Percentiles rank a stretch among this genome's conserved stretches.
phyloP scores from a whole-genome alignment of 1,139 yeast genomes.

The Debaryomyces fabryi region DNA sequence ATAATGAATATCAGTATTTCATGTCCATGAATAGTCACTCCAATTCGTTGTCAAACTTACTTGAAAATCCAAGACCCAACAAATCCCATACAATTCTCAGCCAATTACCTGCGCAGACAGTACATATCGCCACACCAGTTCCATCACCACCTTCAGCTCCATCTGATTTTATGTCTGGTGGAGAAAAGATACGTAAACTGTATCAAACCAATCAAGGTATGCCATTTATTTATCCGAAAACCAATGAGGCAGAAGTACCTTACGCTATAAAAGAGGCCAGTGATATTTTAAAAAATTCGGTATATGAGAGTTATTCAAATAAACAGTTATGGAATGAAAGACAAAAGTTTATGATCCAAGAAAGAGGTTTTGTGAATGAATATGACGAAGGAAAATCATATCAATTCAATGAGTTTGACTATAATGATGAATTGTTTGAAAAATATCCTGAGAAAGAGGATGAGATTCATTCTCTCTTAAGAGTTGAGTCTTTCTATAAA shows the following conservation, averaged over 20 bases:
- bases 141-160: constrained; percentile 84
- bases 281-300: constrained; percentile 57
- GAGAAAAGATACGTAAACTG: constrained; percentile 68
- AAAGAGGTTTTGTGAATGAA: constrained; percentile 62
- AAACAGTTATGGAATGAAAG: constrained; percentile 75
- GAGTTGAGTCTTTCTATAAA: constrained; percentile 65
- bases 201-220: constrained; percentile 78
- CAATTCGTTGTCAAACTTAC: constrained; percentile 51
- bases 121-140: constrained; percentile 86
- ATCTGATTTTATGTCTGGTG: constrained; percentile 54
- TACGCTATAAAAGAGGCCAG: constrained; percentile 78
- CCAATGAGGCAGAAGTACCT: constrained; percentile 52
- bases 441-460: constrained; percentile 35
- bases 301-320: constrained; percentile 66
- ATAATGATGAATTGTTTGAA: constrained; percentile 19
- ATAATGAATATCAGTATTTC: constrained; percentile 32
- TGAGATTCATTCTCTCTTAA: constrained; percentile 47
- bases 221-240: constrained; percentile 74
- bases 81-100: constrained; percentile 56
- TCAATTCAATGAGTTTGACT: constrained; percentile 24
- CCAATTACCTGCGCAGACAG: constrained; percentile 61
- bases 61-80: constrained; percentile 62
- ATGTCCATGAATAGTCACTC: constrained; percentile 50
- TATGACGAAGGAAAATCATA: constrained; percentile 18
- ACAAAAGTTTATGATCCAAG: constrained; percentile 70